Base-by-base conservation (phyloP, 2,329 filamentous ascomycete species). In the Cladosporium sp. region DNA sequence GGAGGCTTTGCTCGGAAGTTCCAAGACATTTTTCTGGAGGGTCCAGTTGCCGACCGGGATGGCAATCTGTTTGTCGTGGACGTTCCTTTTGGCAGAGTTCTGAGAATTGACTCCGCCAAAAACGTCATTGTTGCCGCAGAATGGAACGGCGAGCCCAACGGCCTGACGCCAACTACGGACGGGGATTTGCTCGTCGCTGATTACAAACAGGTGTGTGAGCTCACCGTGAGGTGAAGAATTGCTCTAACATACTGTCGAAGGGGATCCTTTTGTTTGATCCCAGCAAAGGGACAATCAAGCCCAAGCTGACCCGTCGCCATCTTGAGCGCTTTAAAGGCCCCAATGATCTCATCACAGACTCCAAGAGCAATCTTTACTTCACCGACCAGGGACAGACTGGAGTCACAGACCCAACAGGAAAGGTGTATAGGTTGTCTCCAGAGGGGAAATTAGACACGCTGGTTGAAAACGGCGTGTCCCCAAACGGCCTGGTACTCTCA, bases 331-430 rank as follows among this genome's bases (percentile, higher is more conserved):
- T 75, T 60, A 74, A 74, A 49, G 71, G 72, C 0, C 68, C 67
- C 0, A 75, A 75, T 44, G 72, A 75, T 49, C 57, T 75, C 1
- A 66, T 73, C 13, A 45, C 73, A 3, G 69, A 70, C 28, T 71
- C 67, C 0, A 63, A 64, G 11, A 59, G 62, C 3, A 68, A 70
- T 28, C 54, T 75, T 3, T 75, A 72, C 58, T 75, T 75, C 34
- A 74, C 72, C 1, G 71, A 75, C 40, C 72, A 75, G 58, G 72
- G 72, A 0, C 72, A 74, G 44, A 74, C 72, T 0, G 71, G 71
- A 3, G 66, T 74, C 59, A 72, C 68, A 1, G 72, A 75, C 22
- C 71, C 58, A 6, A 72, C 70, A 0, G 71, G 71, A 0, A 64
- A 65, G 9, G 69, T 74, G 0, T 74, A 73, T 51, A 65, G 72